These are phyloP conservation scores for Linum lewisii DNA, from an alignment of 345 rosid species.

Conservation along the genomic window DNA sequence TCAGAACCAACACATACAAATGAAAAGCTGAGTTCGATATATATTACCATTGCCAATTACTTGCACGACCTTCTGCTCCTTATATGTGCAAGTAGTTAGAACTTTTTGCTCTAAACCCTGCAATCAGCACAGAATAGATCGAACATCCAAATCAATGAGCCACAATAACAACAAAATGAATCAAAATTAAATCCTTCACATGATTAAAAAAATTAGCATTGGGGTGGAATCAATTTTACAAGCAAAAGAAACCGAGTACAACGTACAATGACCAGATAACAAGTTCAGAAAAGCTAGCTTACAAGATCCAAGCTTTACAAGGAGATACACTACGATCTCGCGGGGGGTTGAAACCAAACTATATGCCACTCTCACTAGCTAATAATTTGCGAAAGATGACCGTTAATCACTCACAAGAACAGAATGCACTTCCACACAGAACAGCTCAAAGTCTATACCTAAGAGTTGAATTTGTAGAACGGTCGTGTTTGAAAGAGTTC, in stretches of 20 bases:
- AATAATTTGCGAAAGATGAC: neutral
- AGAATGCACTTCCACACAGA: no score
- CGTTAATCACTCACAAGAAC: no score
- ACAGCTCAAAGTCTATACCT: no score
- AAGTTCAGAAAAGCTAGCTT: no score
- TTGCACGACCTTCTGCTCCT: neutral
- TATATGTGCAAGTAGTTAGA: neutral
- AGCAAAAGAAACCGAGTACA: no score
- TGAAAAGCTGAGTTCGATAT: neutral
- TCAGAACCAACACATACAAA: no score
- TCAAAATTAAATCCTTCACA: neutral
- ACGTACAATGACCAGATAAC: no score
- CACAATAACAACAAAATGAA: no score
- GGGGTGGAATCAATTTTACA: no score
- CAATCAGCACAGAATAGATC: neutral
- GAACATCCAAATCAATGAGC: neutral
- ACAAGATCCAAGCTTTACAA: no score
- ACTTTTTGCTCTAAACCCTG: neutral
- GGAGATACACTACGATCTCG: neutral
- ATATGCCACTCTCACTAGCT: neutral
- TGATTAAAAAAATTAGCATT: neutral
- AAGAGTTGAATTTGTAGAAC: no score
- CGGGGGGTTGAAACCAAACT: neutral
- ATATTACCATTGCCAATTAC: neutral
- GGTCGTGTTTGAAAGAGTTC: no score